Evolutionary conservation across 495 filamentous ascomycete species (phyloP).

Genomic region (Penicillium antarcticum): DNA sequence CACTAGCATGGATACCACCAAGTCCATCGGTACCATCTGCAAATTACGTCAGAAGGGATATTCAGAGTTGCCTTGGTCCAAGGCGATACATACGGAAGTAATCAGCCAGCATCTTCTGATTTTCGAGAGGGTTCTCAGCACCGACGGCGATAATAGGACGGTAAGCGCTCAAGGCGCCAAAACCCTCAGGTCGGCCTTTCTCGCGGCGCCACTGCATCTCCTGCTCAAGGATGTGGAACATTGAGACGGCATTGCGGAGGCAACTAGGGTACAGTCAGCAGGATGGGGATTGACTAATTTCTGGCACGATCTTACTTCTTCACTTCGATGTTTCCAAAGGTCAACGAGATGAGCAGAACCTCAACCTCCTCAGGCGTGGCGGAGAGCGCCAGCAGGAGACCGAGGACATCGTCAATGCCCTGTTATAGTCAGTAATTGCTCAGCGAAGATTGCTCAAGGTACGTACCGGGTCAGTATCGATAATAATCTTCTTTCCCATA

Average conservation of each 20-base stretch:
- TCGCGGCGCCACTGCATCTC: constrained; percentile 80
- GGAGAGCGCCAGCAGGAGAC: constrained; percentile 78
- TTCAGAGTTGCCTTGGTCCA: neutral
- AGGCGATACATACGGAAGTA: constrained; percentile 71
- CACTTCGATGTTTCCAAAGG: constrained; percentile 88
- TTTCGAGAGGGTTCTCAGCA: constrained; percentile 78
- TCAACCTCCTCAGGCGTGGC: constrained; percentile 83
- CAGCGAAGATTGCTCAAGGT: neutral
- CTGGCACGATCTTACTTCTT: constrained; percentile 53
- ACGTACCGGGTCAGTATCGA: constrained; percentile 84
- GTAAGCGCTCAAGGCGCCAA: constrained; percentile 59
- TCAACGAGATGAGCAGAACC: constrained; percentile 82
- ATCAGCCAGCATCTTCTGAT: constrained; percentile 79
- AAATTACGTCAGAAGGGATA: constrained; percentile 7
- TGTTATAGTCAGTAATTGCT: neutral
- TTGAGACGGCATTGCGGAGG: constrained; percentile 81
- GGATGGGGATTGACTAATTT: neutral
- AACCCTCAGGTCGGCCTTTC: constrained; percentile 62
- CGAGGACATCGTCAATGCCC: constrained; percentile 93
- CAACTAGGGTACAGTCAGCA: constrained; percentile 52
- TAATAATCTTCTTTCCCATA: constrained; percentile 69
- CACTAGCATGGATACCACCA: constrained; percentile 80
- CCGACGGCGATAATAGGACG: constrained; percentile 86
- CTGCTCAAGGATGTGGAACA: constrained; percentile 90
- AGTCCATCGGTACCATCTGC: constrained; percentile 88